phyloP scores from a whole-genome alignment of 192 early-diverging fungal species.

The Coemansia sp. region DNA sequence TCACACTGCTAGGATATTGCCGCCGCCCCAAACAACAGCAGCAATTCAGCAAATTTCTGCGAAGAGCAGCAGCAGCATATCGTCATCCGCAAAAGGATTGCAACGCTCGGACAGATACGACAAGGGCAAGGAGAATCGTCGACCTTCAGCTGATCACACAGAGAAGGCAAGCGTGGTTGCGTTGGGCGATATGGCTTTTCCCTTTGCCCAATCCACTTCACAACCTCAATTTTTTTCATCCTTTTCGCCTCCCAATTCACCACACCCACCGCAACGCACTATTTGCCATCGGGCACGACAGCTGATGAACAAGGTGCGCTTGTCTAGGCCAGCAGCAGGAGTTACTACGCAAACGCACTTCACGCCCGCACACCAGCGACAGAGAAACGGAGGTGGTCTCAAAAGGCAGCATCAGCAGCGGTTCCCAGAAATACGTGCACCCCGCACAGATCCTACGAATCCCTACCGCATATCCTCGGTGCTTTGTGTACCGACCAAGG shows the following conservation, averaged over 20 bases:
- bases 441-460: not conserved
- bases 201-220: slow-evolving; percentile 10
- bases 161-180: not conserved
- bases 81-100: not conserved
- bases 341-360: not conserved
- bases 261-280: slow-evolving; percentile 27
- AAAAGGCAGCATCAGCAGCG: not conserved
- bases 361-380: not conserved
- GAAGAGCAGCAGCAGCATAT: not conserved
- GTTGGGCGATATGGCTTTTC: slow-evolving; percentile 6
- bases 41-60: not conserved
- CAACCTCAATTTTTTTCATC: slow-evolving; percentile 38
- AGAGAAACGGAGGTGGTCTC: not conserved
- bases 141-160: not conserved
- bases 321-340: slow-evolving; percentile 7
- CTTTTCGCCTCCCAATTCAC: slow-evolving; percentile 47
- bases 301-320: slow-evolving; percentile 40
- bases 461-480: slow-evolving; percentile 23
- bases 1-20: too few relatives aligned
- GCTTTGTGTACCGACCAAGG: slow-evolving; percentile 14
- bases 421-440: not conserved
- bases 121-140: not conserved
- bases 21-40: not conserved
- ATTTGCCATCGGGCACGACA: slow-evolving; percentile 40
- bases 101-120: not conserved